A percentile compares a stretch with the other conserved stretches of the same genome.
phyloP scores from a whole-genome alignment of 169 alveolate species.

The Cryptosporidium viatorum region DNA sequence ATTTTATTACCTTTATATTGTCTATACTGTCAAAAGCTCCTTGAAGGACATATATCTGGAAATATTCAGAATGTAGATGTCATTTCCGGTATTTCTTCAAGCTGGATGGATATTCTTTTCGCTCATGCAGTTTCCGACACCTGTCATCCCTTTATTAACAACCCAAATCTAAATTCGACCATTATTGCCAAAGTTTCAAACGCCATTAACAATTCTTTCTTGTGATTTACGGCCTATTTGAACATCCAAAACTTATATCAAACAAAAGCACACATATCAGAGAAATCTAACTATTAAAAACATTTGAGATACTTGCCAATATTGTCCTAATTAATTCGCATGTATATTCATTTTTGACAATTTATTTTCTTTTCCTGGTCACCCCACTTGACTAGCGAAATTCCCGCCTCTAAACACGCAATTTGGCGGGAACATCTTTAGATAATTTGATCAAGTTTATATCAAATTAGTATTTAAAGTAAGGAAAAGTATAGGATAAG shows the following conservation, averaged over 20 bases:
- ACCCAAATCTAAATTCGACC: slow-evolving; percentile 1
- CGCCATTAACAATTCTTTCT: not conserved
- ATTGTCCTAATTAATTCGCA: not conserved
- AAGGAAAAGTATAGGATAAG: not conserved
- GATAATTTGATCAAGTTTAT: not conserved
- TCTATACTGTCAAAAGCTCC: slow-evolving; percentile 13
- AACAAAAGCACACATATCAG: not conserved
- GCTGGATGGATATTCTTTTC: slow-evolving; percentile 50
- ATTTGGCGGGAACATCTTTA: not conserved
- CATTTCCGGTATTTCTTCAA: not conserved
- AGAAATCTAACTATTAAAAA: not conserved
- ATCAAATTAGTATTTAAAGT: too few relatives aligned
- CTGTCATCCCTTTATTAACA: slow-evolving; percentile 50
- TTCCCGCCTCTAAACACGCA: not conserved
- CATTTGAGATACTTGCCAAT: not conserved
- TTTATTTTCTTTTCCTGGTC: too few relatives aligned
- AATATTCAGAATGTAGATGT: slow-evolving; percentile 6
- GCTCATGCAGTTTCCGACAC: slow-evolving; percentile 37
- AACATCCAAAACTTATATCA: not conserved
- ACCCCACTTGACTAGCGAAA: not conserved
- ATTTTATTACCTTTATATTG: slow-evolving; percentile 30
- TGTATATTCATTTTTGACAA: too few relatives aligned
- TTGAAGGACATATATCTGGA: slow-evolving; percentile 11
- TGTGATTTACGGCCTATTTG: not conserved
- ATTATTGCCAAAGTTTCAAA: slow-evolving; percentile 26